A percentile compares a stretch with the other conserved stretches of the same genome.
These are phyloP conservation scores for Naganishia onofrii DNA, from an alignment of 768 basidiomycete genomes.

Conservation along the genomic window DNA sequence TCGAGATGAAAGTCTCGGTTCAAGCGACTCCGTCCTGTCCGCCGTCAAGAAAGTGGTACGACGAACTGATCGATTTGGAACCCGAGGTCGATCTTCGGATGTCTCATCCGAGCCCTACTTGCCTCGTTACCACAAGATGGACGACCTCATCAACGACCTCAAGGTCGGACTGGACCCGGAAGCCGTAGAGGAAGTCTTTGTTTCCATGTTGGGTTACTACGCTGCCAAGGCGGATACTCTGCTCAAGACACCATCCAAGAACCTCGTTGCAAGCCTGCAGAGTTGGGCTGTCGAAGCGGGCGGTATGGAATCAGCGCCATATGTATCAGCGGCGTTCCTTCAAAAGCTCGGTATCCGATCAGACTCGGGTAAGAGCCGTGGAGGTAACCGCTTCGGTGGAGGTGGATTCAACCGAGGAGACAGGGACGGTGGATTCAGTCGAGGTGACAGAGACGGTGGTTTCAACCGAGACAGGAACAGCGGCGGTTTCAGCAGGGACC, in stretches of 20 bases:
- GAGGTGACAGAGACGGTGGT: conserved; percentile 18
- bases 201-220: conserved; percentile 72
- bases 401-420: conserved; percentile 31
- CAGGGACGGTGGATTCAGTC: conserved; percentile 29
- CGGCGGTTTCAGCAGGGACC: conserved; percentile 13
- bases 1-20: conserved; percentile 55
- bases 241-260: conserved; percentile 53
- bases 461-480: conserved; percentile 25
- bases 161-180: conserved; percentile 55
- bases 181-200: conserved; percentile 63
- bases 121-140: conserved; percentile 40
- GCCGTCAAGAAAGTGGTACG: conserved; percentile 44
- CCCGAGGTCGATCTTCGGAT: conserved; percentile 22
- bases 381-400: conserved; percentile 6
- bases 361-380: conserved; percentile 23
- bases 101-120: conserved; percentile 28
- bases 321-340: conserved; percentile 59
- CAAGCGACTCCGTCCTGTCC: not conserved
- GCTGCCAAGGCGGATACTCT: conserved; percentile 58
- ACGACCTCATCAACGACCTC: conserved; percentile 44
- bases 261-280: conserved; percentile 61
- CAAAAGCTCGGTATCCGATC: conserved; percentile 53
- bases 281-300: conserved; percentile 63
- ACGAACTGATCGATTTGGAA: conserved; percentile 39
- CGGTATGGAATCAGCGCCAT: conserved; percentile 60